Evolutionary conservation across 1,139 yeast genomes (phyloP).

Genomic region (Candida tropicalis): DNA sequence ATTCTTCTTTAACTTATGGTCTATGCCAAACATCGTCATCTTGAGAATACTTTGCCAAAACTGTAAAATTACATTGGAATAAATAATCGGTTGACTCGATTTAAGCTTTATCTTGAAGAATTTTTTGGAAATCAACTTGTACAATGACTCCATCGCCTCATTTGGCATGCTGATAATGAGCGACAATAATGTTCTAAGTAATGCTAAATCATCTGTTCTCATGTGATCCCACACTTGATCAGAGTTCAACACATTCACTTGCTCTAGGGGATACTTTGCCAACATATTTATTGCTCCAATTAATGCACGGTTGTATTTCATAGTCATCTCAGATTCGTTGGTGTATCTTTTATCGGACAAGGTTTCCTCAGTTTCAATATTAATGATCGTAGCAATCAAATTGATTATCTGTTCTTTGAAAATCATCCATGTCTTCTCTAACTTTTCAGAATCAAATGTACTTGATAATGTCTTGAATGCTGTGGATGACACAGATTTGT

Average conservation of each 20-base stretch:
- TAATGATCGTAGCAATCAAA: slow-evolving; percentile 53
- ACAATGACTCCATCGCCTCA: slow-evolving; percentile 3
- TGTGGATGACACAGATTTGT: slow-evolving; percentile 56
- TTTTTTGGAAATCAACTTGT: slow-evolving; percentile 18
- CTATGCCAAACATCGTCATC: slow-evolving; percentile 39
- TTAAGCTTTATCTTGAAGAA: slow-evolving; percentile 55
- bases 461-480: slow-evolving; percentile 49
- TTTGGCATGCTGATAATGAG: slow-evolving; percentile 26
- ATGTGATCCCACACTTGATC: slow-evolving; percentile 51
- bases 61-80: slow-evolving; percentile 48
- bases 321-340: slow-evolving; percentile 63
- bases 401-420: slow-evolving; percentile 60
- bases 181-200: slow-evolving; percentile 48
- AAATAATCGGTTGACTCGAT: slow-evolving; percentile 29
- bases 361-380: slow-evolving; percentile 60
- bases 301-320: slow-evolving; percentile 67
- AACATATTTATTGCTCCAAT: slow-evolving; percentile 56
- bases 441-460: slow-evolving; percentile 62
- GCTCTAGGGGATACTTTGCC: slow-evolving; percentile 31
- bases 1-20: slow-evolving; percentile 37
- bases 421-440: slow-evolving; percentile 58
- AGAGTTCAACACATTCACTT: slow-evolving; percentile 29
- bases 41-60: slow-evolving; percentile 50
- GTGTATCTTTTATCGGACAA: slow-evolving; percentile 78
- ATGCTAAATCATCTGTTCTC: slow-evolving; percentile 41